Evolutionary conservation across 192 early-diverging fungal genomes (phyloP), one percentile per base, ranked within the genome.

Genomic region (Jimgerdemannia lactiflua): DNA sequence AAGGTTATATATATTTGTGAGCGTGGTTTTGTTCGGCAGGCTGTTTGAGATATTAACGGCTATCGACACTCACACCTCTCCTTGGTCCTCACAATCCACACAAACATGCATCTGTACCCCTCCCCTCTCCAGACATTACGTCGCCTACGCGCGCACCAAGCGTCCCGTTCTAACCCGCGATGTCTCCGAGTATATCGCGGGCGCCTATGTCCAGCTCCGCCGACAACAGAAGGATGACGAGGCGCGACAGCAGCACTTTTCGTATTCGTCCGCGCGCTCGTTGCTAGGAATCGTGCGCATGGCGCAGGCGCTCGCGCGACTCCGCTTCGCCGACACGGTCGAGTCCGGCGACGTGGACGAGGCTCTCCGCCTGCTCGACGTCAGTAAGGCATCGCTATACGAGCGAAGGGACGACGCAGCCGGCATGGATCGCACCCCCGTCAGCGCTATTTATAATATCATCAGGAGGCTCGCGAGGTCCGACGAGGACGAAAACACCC

Each of bases 211-310:
- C 14, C 89, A 92, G 18, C 83, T 99, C 75, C 87, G 98, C 3
- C 86, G 91, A 72, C 81, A 92, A 59, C 89, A 92, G 79, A 86
- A 87, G 70, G 73, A 78, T 9, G 82, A 86, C 44, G 78, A 84
- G 29, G 85, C 82, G 41, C 70, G 74, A 17, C 83, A 87, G 40
- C 81, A 86, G 54, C 91, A 94, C 73, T 90, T 92, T 69, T 91
- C 93, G 65, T 94, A 95, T 86, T 92, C 92, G 1, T 91, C 86
- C 70, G 92, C 94, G 7, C 89, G 98, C 84, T 95, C 95, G 8
- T 83, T 99, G 67, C 81, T 99, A 19, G 81, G 84, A 4, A 98
- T 99, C 96, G 97, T 98, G 80, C 93, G 97, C 67, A 86, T 99
- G 80, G 77, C 95, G 14, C 97, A 99, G 77, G 97, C 95, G 3